Evolutionary conservation across 306 rosid genomes (phyloP), one percentile per base, ranked within the genome.

Genomic region (Calophaca sinica): DNA sequence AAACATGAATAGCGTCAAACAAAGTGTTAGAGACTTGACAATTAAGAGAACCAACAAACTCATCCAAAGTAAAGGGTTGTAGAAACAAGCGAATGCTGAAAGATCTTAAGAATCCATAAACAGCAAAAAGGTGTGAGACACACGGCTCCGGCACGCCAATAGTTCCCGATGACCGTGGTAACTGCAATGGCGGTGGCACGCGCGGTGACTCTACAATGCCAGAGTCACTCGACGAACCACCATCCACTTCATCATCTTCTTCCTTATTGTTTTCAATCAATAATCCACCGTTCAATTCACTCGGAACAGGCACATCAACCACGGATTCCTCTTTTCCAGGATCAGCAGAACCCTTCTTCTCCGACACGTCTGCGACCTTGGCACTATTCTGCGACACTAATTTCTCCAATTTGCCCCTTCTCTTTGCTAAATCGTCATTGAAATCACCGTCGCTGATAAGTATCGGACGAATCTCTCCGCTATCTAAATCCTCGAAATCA

Each of bases 41-140:
- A 62, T 96, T 96, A 61, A 96, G 89, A 3, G 87, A 84, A 4
- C 99, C 99, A 65, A 96, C 93, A 70, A 96, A 92, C 33, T 96
- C 99, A 62, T 96, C 99, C 87, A 96, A 70, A 33, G 92, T 79
- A 73, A 92, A 96, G 0, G 99, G 99, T 60, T 74, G 70, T 63
- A 96, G 77, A 70, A 87, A 96, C 81, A 96, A 33, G 55, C 82
- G 68, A 50, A 79, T 85, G 51, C 98, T 92, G 74, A 92, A 90
- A 0, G 98, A 90, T 53, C 98, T 86, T 53, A 92, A 74, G 73
- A 92, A 92, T 74, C 97, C 91, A 70, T 96, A 96, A 5, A 96
- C 96, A 2, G 99, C 75, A 36, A 96, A 77, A 10, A 96, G 90
- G 73, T 84, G 87, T 3, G 93, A 86, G 49, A 96, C 91, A 59